These are phyloP conservation scores for Blastobotrys petasosporus DNA, from an alignment of 1,139 yeast species.

Conservation along the genomic window DNA sequence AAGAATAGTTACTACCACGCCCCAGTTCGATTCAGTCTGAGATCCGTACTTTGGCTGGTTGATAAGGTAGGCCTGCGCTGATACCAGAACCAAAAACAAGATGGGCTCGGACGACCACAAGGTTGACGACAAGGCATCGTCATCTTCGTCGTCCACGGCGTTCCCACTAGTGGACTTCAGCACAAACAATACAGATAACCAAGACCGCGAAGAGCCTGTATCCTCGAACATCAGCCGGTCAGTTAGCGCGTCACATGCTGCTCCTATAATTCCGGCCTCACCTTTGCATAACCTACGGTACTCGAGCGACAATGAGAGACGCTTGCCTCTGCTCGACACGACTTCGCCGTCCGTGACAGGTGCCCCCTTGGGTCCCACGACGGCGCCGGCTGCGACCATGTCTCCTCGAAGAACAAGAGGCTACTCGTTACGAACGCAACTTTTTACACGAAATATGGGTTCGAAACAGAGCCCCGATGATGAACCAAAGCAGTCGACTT, in stretches of 20 bases:
- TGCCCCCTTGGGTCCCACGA: neutral
- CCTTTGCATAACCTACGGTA: constrained; percentile 2
- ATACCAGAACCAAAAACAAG: no score
- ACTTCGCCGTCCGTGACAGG: constrained; percentile 3
- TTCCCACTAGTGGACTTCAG: constrained; percentile 5
- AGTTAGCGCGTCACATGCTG: neutral
- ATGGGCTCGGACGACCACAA: no score
- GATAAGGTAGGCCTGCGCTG: no score
- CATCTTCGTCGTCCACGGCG: neutral
- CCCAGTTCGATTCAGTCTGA: no score
- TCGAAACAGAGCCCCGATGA: neutral
- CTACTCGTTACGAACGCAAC: constrained; percentile 12
- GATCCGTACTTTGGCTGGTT: no score
- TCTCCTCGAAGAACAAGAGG: constrained; percentile 10
- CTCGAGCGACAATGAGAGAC: constrained; percentile 3
- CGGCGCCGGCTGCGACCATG: constrained; percentile 3
- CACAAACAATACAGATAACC: neutral
- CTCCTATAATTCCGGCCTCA: neutral
- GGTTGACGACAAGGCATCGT: no score
- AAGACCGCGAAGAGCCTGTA: no score
- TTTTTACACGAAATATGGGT: constrained; percentile 10
- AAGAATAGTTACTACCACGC: no score
- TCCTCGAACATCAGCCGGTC: neutral
- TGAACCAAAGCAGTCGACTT: neutral
- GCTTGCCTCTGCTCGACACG: constrained; percentile 9